Evolutionary conservation across 2,329 filamentous ascomycete species (phyloP).

Genomic region (Zymoseptoria ardabiliae): DNA sequence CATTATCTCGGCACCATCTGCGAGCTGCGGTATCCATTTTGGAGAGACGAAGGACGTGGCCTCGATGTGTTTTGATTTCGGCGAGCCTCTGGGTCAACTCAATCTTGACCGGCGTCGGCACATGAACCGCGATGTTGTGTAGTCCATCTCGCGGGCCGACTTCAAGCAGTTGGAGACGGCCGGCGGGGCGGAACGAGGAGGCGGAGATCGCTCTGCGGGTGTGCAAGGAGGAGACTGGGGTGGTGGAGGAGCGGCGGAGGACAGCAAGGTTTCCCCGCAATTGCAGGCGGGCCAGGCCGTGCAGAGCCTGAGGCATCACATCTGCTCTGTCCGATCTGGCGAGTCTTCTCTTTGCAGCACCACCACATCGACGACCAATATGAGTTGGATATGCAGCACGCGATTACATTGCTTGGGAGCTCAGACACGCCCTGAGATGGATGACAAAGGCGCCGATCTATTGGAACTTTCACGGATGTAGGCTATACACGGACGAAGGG

Average conservation of each 20-base stretch:
- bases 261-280: background rate
- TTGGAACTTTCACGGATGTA: background rate
- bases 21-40: conserved; percentile 48
- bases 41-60: conserved; percentile 48
- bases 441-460: background rate
- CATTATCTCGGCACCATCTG: conserved; percentile 19
- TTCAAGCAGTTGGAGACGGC: conserved; percentile 42
- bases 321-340: background rate
- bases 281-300: background rate
- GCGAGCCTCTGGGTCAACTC: conserved; percentile 42
- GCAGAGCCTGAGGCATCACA: background rate
- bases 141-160: conserved; percentile 48
- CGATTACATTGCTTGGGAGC: background rate
- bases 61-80: conserved; percentile 44
- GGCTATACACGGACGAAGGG: background rate
- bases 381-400: background rate
- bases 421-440: background rate
- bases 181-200: conserved; percentile 10
- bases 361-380: background rate
- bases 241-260: background rate
- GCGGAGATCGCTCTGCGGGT: background rate
- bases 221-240: background rate
- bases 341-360: background rate
- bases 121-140: conserved; percentile 46
- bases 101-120: conserved; percentile 43